Percentiles rank a stretch among this genome's conserved stretches.
Evolutionary conservation across 805 yeast genomes (phyloP).

Genomic region (Cyberlindnera maclurae): DNA sequence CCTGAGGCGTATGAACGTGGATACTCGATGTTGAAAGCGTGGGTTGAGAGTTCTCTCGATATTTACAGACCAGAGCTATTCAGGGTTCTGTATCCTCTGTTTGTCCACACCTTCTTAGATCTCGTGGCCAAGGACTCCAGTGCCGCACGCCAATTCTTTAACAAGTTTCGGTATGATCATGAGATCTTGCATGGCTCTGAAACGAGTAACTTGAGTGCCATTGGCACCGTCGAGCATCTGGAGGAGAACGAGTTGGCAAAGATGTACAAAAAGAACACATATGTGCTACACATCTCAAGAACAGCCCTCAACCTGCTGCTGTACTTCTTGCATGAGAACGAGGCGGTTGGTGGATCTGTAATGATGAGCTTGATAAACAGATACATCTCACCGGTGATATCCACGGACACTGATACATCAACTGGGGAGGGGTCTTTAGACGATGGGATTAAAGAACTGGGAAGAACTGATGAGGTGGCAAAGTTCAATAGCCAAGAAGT

Average conservation of each 20-base stretch:
- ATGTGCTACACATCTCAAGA: conserved; percentile 67
- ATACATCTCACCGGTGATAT: conserved; percentile 47
- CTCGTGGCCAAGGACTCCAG: conserved; percentile 56
- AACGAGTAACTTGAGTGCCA: conserved; percentile 60
- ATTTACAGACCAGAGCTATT: conserved; percentile 84
- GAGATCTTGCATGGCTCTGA: conserved; percentile 71
- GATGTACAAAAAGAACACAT: conserved; percentile 65
- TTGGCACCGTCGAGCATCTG: conserved; percentile 74
- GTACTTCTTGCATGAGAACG: conserved; percentile 86
- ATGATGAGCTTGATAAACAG: conserved; percentile 82
- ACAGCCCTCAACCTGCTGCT: conserved; percentile 80
- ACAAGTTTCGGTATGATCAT: conserved; percentile 68
- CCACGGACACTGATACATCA: conserved; percentile 35
- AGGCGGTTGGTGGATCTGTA: conserved; percentile 84
- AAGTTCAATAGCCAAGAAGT: conserved; percentile 66
- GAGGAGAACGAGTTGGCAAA: conserved; percentile 77
- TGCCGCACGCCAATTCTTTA: conserved; percentile 70
- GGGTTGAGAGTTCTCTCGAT: conserved; percentile 90
- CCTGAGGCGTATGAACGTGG: conserved; percentile 76
- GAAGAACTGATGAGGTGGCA: conserved; percentile 38
- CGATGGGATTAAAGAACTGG: conserved; percentile 27
- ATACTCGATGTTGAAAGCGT: conserved; percentile 68
- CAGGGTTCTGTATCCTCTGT: conserved; percentile 84
- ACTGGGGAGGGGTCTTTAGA: conserved; percentile 33
- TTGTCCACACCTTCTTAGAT: conserved; percentile 80